Percentiles rank a stretch among this genome's conserved stretches.
Evolutionary conservation across 495 filamentous ascomycete genomes (phyloP).

Genomic region (Aspergillus leporis): DNA sequence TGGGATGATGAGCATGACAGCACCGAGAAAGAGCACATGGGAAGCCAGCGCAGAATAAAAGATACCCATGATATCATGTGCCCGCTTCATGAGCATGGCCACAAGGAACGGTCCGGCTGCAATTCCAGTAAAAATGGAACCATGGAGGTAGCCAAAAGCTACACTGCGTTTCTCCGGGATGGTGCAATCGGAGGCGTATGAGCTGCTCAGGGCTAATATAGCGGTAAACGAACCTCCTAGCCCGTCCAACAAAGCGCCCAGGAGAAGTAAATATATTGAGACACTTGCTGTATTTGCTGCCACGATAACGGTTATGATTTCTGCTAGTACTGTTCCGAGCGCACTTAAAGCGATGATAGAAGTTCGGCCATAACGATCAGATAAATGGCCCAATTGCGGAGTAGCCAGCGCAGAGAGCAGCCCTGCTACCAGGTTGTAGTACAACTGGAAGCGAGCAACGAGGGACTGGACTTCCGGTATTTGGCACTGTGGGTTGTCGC

Average conservation of each 20-base stretch:
- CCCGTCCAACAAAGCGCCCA: slow-evolving; percentile 76
- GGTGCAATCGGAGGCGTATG: slow-evolving; percentile 89
- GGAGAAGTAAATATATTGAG: slow-evolving; percentile 69
- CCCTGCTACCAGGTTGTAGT: slow-evolving; percentile 68
- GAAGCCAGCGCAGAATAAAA: slow-evolving; percentile 77
- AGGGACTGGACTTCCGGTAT: slow-evolving; percentile 68
- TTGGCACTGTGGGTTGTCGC: slow-evolving; percentile 71
- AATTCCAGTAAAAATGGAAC: slow-evolving; percentile 81
- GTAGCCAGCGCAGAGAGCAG: slow-evolving; percentile 71
- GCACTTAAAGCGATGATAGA: slow-evolving; percentile 66
- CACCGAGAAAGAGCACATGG: slow-evolving; percentile 69
- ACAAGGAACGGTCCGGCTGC: slow-evolving; percentile 80
- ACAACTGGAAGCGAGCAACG: slow-evolving; percentile 76
- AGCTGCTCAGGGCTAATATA: slow-evolving; percentile 74
- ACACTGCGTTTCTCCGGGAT: slow-evolving; percentile 73
- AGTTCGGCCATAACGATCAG: slow-evolving; percentile 85
- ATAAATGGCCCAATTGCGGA: slow-evolving; percentile 80
- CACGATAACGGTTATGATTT: slow-evolving; percentile 74
- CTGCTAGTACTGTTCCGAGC: slow-evolving; percentile 64
- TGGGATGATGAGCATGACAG: slow-evolving; percentile 68
- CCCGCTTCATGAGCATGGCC: slow-evolving; percentile 71
- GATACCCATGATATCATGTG: slow-evolving; percentile 64
- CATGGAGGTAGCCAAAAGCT: slow-evolving; percentile 88
- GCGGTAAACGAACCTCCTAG: slow-evolving; percentile 84
- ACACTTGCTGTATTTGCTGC: slow-evolving; percentile 71